Base-by-base conservation (phyloP, 164 flowering plant species). In the Magnolia sinica region DNA sequence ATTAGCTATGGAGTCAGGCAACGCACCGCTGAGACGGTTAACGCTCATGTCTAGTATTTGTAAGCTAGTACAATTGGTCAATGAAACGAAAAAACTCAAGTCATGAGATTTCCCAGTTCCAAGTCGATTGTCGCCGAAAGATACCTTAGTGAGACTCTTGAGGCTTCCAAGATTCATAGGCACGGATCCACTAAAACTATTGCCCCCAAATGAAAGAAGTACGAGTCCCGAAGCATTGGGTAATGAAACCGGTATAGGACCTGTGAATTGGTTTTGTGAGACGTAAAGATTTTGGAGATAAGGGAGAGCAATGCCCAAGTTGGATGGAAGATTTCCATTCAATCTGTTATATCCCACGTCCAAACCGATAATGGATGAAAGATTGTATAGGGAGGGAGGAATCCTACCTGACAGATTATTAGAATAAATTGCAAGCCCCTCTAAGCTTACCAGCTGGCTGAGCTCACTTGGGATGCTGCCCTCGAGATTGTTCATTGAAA, bases 1-100 rank as follows among this genome's bases (percentile, higher is more conserved):
- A 76, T 88, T 85, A 11, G 86, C 88, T 8, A 87, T 72, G 9
- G 91, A 84, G 3, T 78, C 78, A 1, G 90, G 90, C 50, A 90
- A 70, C 0, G 22, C 71, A 8, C 93, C 93, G 23, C 75, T 81
- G 7, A 90, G 24, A 67, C 8, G 76, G 78, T 90, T 90, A 19
- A 65, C 77, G 55, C 75, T 83, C 4, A 88, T 7, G 1, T 82
- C 82, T 3, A 90, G 82, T 51, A 66, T 64, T 5, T 78, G 49
- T 5, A 90, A 83, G 9, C 6, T 50, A 18, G 84, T 78, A 24
- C 85, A 78, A 66, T 87, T 88, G 29, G 76, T 45, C 71, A 88
- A 70, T 23, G 84, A 77, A 63, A 71, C 67, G 20, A 88, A 50
- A 58, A 87, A 87, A 18, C 49, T 61, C 5, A 85, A 72, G 7